Conservation (phyloP, 345 rosid genomes). For the Stellera chamaejasme region DNA sequence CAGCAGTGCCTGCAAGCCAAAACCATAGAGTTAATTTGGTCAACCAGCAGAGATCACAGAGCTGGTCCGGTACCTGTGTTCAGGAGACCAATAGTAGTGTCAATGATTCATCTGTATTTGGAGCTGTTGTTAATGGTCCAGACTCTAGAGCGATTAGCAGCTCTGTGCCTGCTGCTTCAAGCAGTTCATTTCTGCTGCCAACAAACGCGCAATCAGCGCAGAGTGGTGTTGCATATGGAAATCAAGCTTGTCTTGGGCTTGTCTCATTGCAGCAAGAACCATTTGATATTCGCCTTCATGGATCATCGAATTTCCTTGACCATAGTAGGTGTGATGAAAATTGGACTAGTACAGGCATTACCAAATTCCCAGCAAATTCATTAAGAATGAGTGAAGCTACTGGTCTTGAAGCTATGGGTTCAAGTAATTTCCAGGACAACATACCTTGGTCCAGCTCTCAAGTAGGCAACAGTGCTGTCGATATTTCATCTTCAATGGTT, state of each 20-base stretch:
- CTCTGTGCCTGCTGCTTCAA: slow-evolving; percentile 25
- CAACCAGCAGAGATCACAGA: slow-evolving; percentile 30
- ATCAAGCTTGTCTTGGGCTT: slow-evolving; percentile 35
- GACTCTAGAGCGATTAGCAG: slow-evolving; percentile 31
- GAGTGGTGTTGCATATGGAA: slow-evolving; percentile 25
- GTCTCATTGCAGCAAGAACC: slow-evolving; percentile 30
- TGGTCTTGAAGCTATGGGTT: slow-evolving; percentile 24
- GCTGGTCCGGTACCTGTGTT: slow-evolving; percentile 28
- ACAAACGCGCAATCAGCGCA: slow-evolving; percentile 26
- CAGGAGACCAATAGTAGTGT: slow-evolving; percentile 31
- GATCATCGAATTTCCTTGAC: slow-evolving; percentile 40
- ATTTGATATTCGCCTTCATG: slow-evolving; percentile 22
- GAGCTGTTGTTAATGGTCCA: slow-evolving; percentile 21
- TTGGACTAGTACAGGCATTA: slow-evolving; percentile 43
- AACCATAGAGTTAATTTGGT: slow-evolving; percentile 29
- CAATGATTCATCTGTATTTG: slow-evolving; percentile 24
- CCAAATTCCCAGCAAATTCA: slow-evolving; percentile 41
- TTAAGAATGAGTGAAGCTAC: slow-evolving; percentile 32
- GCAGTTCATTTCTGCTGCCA: slow-evolving; percentile 36
- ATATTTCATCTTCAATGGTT: slow-evolving; percentile 33
- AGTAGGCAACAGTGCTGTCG: slow-evolving; percentile 27
- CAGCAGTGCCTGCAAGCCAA: slow-evolving; percentile 29
- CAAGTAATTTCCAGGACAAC: slow-evolving; percentile 22
- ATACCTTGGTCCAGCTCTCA: slow-evolving; percentile 20
- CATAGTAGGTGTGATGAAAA: slow-evolving; percentile 29